phyloP scores from a whole-genome alignment of 306 rosid species.

The Cyclanthera cordifolia region DNA sequence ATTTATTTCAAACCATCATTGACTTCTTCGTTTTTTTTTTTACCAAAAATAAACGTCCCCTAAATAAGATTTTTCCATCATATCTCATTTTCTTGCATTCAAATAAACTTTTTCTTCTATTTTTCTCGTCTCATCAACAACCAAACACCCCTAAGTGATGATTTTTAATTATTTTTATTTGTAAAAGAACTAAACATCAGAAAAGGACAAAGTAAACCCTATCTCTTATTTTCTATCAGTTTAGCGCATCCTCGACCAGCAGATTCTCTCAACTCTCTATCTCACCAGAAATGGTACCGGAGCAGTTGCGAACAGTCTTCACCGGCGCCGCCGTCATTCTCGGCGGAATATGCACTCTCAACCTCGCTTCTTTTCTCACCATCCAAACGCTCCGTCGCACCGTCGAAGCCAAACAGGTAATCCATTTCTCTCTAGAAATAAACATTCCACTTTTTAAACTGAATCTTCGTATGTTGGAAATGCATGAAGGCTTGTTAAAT shows the following conservation, averaged over 20 bases:
- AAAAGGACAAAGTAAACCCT: too few relatives aligned
- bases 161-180: too few relatives aligned
- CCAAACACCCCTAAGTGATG: too few relatives aligned
- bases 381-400: slow-evolving; percentile 37
- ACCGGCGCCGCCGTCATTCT: slow-evolving; percentile 36
- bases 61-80: too few relatives aligned
- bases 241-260: neutral
- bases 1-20: too few relatives aligned
- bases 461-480: neutral
- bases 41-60: too few relatives aligned
- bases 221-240: neutral
- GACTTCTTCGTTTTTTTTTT: too few relatives aligned
- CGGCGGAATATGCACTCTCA: slow-evolving; percentile 52
- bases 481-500: neutral
- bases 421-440: neutral
- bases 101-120: too few relatives aligned
- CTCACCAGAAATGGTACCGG: slow-evolving; percentile 23
- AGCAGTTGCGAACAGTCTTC: slow-evolving; percentile 30
- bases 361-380: slow-evolving; percentile 49
- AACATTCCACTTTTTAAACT: neutral
- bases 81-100: too few relatives aligned
- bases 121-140: too few relatives aligned
- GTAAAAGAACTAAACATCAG: too few relatives aligned
- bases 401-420: slow-evolving; percentile 65
- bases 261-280: neutral